These are phyloP conservation scores for Euphorbia lathyris DNA, from an alignment of 345 rosid species.

Conservation along the genomic window DNA sequence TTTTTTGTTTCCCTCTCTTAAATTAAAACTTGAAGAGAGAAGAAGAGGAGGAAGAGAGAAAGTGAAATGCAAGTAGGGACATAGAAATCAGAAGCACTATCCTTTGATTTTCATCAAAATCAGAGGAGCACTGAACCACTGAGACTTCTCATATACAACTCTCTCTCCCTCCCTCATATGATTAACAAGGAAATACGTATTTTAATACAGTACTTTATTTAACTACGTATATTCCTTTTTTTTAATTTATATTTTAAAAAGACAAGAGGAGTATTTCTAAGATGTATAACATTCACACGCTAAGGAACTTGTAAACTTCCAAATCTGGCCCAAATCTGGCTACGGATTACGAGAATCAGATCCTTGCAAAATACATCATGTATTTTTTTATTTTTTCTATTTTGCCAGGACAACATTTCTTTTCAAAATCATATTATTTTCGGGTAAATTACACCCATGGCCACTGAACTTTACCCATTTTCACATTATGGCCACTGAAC, in stretches of 20 bases:
- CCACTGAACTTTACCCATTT: too few relatives aligned
- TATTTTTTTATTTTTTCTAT: background rate
- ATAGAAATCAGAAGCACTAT: slow-evolving; percentile 1
- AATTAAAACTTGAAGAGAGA: slow-evolving; percentile 15
- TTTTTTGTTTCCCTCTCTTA: slow-evolving; percentile 22
- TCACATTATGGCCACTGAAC: too few relatives aligned
- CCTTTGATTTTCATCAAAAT: slow-evolving; percentile 33
- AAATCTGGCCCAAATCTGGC: slow-evolving; percentile 4
- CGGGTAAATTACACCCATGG: too few relatives aligned
- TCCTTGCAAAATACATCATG: background rate
- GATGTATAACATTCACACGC: slow-evolving; percentile 5
- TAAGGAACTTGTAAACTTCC: background rate
- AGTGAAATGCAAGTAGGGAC: slow-evolving; percentile 24
- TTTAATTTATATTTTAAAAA: background rate
- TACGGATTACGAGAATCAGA: slow-evolving; percentile 1
- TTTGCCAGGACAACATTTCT: too few relatives aligned
- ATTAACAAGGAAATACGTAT: slow-evolving; percentile 28
- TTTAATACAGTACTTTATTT: slow-evolving; percentile 8
- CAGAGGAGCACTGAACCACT: slow-evolving; percentile 29
- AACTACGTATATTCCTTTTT: slow-evolving; percentile 22
- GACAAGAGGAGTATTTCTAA: background rate
- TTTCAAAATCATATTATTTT: too few relatives aligned
- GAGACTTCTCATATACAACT: slow-evolving; percentile 35
- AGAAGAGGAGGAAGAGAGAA: slow-evolving; percentile 3
- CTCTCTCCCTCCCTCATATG: slow-evolving; percentile 15